Conservation (phyloP, 495 filamentous ascomycete species). For the Parathielavia appendiculata region DNA sequence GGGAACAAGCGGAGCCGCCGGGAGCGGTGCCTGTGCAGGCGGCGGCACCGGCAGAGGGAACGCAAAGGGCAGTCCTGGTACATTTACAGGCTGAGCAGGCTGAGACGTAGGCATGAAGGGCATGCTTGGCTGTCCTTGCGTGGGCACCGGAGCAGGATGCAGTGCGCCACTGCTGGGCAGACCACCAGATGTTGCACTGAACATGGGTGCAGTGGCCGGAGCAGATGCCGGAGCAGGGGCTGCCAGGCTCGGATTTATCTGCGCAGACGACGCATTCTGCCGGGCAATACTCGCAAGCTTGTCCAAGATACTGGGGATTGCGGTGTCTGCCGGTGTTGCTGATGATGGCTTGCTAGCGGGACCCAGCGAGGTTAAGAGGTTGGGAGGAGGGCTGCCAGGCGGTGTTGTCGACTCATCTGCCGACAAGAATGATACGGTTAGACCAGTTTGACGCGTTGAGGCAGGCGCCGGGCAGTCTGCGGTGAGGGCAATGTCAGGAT, state of each 20-base stretch:
- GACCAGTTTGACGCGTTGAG: constrained; percentile 15
- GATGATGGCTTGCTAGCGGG: constrained; percentile 20
- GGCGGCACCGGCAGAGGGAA: constrained; percentile 16
- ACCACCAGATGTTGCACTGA: constrained; percentile 13
- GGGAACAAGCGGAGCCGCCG: constrained; percentile 39
- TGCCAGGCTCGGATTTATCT: constrained; percentile 48
- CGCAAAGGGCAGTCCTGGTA: constrained; percentile 44
- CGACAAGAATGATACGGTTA: constrained; percentile 34
- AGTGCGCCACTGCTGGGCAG: constrained; percentile 22
- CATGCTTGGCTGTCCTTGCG: constrained; percentile 22
- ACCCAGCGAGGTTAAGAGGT: constrained; percentile 27
- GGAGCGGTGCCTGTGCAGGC: constrained; percentile 12
- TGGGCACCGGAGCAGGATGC: constrained; percentile 19
- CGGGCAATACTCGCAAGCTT: constrained; percentile 81
- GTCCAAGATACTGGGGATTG: constrained; percentile 68
- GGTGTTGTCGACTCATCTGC: constrained; percentile 72
- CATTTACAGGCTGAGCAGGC: constrained; percentile 54
- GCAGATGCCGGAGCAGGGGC: constrained; percentile 24
- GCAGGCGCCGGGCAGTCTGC: background rate
- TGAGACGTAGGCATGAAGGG: constrained; percentile 30
- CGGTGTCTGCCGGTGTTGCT: constrained; percentile 23
- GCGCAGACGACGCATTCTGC: constrained; percentile 61
- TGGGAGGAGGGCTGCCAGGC: constrained; percentile 66
- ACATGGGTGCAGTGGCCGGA: constrained; percentile 21
- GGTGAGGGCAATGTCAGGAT: constrained; percentile 12